A percentile compares a stretch with the other conserved stretches of the same genome.
Evolutionary conservation across 257 asterid genomes (phyloP).

Genomic region (Mentha longifolia): DNA sequence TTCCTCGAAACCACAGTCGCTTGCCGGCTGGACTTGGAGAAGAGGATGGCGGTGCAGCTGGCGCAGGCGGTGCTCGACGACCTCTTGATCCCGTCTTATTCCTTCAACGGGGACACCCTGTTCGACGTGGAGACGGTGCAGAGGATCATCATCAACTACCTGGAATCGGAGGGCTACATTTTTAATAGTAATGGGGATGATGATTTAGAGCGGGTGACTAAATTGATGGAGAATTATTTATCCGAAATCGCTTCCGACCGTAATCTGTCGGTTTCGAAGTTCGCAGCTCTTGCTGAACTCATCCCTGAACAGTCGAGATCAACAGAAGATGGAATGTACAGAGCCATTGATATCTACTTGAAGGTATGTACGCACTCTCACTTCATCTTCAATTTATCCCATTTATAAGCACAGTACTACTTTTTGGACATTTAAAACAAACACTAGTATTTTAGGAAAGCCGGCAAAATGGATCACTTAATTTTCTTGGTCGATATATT

Average conservation of each 20-base stretch:
- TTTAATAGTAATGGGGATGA: too few relatives aligned
- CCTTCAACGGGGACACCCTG: constrained; percentile 69
- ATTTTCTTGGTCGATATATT: too few relatives aligned
- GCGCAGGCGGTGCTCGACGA: constrained; percentile 85
- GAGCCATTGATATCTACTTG: constrained; percentile 84
- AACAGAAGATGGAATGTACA: constrained; percentile 86
- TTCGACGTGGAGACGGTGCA: constrained; percentile 80
- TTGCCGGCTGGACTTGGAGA: constrained; percentile 88
- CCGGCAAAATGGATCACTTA: too few relatives aligned
- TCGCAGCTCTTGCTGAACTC: constrained; percentile 62
- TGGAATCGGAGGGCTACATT: constrained; percentile 65
- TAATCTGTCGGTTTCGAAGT: constrained; percentile 58
- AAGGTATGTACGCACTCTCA: constrained; percentile 53
- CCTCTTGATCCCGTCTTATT: constrained; percentile 69
- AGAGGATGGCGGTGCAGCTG: constrained; percentile 70
- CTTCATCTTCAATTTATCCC: too few relatives aligned
- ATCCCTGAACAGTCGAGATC: constrained; percentile 67
- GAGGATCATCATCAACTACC: constrained; percentile 59
- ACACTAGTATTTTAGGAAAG: too few relatives aligned
- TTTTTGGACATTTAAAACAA: too few relatives aligned
- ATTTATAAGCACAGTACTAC: too few relatives aligned
- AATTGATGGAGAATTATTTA: constrained; percentile 69
- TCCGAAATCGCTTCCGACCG: constrained; percentile 78
- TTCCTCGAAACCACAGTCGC: constrained; percentile 80
- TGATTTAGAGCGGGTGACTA: constrained; percentile 57